Conservation (phyloP, 2,329 filamentous ascomycete species). For the Pestalotiopsis sp. region DNA sequence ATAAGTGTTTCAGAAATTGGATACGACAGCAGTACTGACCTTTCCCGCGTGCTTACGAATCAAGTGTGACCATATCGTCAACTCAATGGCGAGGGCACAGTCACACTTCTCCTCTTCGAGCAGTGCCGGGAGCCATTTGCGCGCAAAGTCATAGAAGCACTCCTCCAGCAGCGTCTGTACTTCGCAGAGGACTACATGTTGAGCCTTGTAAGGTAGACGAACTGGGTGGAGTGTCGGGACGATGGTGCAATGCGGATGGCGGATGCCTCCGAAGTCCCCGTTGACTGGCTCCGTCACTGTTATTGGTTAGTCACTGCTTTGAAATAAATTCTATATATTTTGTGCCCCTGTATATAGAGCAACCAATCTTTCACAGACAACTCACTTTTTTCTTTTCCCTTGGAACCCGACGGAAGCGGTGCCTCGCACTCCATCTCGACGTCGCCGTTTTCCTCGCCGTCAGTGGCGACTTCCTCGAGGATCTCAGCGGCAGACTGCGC, state of each 20-base stretch:
- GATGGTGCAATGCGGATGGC: background rate
- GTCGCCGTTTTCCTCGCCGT: background rate
- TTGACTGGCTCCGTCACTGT: background rate
- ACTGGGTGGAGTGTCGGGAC: constrained; percentile 31
- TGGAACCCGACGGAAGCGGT: background rate
- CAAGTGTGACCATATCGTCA: constrained; percentile 34
- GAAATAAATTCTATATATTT: background rate
- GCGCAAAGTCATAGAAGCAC: constrained; percentile 39
- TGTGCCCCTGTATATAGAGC: too few species aligned
- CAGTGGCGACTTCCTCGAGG: background rate
- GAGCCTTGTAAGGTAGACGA: constrained; percentile 34
- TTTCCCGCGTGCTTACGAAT: constrained; percentile 21
- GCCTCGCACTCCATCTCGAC: background rate
- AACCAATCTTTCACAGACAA: too few species aligned
- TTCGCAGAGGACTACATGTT: constrained; percentile 37
- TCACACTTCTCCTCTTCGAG: constrained; percentile 30
- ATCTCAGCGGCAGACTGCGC: background rate
- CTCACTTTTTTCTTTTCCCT: background rate
- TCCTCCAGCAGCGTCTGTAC: constrained; percentile 37
- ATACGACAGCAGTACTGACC: background rate
- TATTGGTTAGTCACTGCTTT: background rate
- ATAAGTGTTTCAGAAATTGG: too few species aligned
- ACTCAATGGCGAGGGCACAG: constrained; percentile 36
- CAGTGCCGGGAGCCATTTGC: constrained; percentile 31
- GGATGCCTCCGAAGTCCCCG: background rate